These are phyloP conservation scores for Alternaria sp. DNA, from an alignment of 2,329 filamentous ascomycete species.

Conservation along the genomic window DNA sequence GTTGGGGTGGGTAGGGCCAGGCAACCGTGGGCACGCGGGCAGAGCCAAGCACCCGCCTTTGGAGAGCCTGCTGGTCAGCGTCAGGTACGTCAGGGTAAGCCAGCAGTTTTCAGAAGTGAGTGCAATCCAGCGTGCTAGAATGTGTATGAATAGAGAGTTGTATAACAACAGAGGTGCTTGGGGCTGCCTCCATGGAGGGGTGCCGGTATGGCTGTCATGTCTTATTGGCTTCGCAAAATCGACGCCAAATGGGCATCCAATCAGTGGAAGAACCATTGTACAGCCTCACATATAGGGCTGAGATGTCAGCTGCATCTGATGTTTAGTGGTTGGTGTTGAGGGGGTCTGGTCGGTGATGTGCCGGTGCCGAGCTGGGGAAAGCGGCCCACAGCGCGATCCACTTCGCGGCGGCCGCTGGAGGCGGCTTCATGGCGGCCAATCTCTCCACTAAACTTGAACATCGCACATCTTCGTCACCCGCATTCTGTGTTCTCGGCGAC, in stretches of 20 bases:
- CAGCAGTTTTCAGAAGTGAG: neutral
- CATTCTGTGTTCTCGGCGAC: neutral
- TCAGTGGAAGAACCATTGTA: slow-evolving; percentile 13
- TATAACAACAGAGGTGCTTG: slow-evolving; percentile 15
- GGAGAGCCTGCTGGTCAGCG: neutral
- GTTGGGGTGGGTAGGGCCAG: slow-evolving; percentile 12
- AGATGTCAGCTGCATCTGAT: slow-evolving; percentile 16
- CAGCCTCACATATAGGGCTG: slow-evolving; percentile 19
- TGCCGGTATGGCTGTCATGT: slow-evolving; percentile 4
- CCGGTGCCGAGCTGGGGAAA: slow-evolving; percentile 3
- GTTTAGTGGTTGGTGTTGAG: slow-evolving; percentile 20
- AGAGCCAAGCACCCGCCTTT: slow-evolving; percentile 3
- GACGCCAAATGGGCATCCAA: slow-evolving; percentile 1
- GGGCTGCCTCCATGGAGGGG: slow-evolving; percentile 5
- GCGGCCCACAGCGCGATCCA: slow-evolving; percentile 12
- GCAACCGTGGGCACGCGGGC: slow-evolving; percentile 11
- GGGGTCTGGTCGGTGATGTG: neutral
- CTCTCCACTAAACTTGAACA: slow-evolving; percentile 3
- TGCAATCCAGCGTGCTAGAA: neutral
- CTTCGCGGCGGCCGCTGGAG: slow-evolving; percentile 9
- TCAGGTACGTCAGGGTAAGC: neutral
- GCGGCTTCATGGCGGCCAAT: neutral
- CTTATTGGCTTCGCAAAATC: slow-evolving; percentile 12
- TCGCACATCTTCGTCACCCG: neutral
- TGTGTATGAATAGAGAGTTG: neutral